Percentiles rank a stretch among this genome's conserved stretches.
phyloP scores from a whole-genome alignment of 1,284 basidiomycete species.

The Anthracocystis panici-leucophaei region DNA sequence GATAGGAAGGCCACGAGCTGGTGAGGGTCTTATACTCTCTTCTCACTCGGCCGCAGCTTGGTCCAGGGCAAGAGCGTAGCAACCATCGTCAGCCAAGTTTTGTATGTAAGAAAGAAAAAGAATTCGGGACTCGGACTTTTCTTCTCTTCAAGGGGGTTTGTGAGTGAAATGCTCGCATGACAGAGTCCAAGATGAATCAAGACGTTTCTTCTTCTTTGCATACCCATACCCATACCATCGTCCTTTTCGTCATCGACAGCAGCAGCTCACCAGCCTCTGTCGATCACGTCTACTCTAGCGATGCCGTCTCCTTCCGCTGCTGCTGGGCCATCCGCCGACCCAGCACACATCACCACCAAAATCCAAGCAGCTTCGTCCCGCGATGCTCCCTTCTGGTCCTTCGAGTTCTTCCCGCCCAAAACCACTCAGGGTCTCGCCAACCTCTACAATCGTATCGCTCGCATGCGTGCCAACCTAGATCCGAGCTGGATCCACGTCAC shows the following conservation, averaged over 20 bases:
- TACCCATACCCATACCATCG: background rate
- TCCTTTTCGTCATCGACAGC: background rate
- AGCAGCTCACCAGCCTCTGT: background rate
- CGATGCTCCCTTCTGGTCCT: conserved; percentile 72
- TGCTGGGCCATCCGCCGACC: conserved; percentile 8
- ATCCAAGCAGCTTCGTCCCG: conserved; percentile 17
- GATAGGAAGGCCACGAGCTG: too few relatives aligned
- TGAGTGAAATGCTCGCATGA: conserved; percentile 17
- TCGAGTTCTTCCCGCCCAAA: conserved; percentile 94
- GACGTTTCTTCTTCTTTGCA: background rate
- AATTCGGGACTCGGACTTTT: conserved; percentile 3
- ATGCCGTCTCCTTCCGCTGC: conserved; percentile 13
- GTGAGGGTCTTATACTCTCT: too few relatives aligned
- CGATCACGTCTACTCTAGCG: too few relatives aligned
- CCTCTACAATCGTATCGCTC: conserved; percentile 61
- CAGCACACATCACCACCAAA: conserved; percentile 50
- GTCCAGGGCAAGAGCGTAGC: too few relatives aligned
- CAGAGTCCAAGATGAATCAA: background rate
- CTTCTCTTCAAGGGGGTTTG: background rate
- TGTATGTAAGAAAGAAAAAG: too few relatives aligned
- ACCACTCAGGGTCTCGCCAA: conserved; percentile 88
- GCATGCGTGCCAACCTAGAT: conserved; percentile 77
- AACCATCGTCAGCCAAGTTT: too few relatives aligned
- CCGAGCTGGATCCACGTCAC: conserved; percentile 77
- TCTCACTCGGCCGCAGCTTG: too few relatives aligned